Evolutionary conservation across 129 eudicot species (phyloP).

Genomic region (Pittosporum tobira): DNA sequence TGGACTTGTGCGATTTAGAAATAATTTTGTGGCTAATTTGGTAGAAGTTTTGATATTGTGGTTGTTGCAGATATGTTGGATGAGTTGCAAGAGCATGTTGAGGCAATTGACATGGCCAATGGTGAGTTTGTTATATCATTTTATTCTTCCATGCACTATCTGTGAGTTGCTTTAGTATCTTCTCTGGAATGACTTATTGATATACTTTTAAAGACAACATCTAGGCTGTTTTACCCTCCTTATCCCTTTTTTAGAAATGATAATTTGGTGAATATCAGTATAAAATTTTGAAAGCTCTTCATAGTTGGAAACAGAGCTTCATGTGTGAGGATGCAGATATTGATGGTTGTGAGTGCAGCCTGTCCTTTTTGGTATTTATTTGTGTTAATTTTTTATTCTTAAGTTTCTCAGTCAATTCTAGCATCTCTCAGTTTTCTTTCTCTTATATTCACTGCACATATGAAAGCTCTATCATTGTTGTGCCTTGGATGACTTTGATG

Average conservation of each 20-base stretch:
- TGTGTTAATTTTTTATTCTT: background rate
- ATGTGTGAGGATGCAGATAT: background rate
- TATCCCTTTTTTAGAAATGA: background rate
- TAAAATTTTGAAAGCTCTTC: background rate
- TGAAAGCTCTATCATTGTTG: too few species aligned
- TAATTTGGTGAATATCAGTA: background rate
- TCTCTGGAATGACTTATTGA: background rate
- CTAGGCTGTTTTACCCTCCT: background rate
- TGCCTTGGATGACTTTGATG: too few species aligned
- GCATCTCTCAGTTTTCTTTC: too few species aligned
- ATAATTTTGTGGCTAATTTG: background rate
- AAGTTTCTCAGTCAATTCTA: too few species aligned
- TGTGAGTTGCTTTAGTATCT: background rate
- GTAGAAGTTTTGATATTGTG: background rate
- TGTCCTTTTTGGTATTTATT: background rate
- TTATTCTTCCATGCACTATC: background rate
- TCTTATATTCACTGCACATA: too few species aligned
- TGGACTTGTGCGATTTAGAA: background rate
- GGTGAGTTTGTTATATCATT: slow-evolving; percentile 34
- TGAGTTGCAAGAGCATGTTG: slow-evolving; percentile 95
- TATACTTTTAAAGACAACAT: too few species aligned
- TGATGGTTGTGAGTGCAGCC: background rate
- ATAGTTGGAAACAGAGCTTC: background rate
- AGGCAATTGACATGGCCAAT: slow-evolving; percentile 91
- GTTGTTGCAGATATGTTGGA: slow-evolving; percentile 63